Base-by-base conservation (phyloP, 352 stramenopile genomes). In the Thraustotheca clavata region DNA sequence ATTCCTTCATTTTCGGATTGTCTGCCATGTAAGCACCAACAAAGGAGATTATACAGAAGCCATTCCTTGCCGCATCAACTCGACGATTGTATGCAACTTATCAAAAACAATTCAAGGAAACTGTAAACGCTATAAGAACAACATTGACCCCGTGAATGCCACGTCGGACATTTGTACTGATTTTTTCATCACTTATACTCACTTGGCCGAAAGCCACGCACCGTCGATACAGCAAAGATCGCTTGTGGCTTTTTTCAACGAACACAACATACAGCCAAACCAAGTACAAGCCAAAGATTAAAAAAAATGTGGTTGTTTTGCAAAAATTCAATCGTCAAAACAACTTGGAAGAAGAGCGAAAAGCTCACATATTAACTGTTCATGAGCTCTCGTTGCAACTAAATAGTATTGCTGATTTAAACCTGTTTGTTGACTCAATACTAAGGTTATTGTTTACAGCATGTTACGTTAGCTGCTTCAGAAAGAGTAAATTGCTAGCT, bases 251-350 rank as follows among this genome's bases (percentile, higher is more conserved):
- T n/a, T n/a, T n/a, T n/a, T n/a, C n/a, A n/a, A n/a, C n/a, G n/a
- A n/a, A n/a, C n/a, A n/a, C n/a, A n/a, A n/a, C n/a, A n/a, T n/a
- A n/a, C n/a, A n/a, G n/a, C n/a, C n/a, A n/a, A n/a, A n/a, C n/a
- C n/a, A n/a, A n/a, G n/a, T n/a, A n/a, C n/a, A n/a, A n/a, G n/a
- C n/a, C n/a, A n/a, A n/a, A n/a, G n/a, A n/a, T n/a, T n/a, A n/a
- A n/a, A n/a, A n/a, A n/a, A n/a, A n/a, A n/a, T n/a, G 47, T 54
- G 22, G n/a, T 54, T 29, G 11, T 22, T 11, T n/a, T 54, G 11
- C 47, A 54, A n/a, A 54, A 29, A 27, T 54, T 43, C 39, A 18
- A n/a, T n/a, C 47, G 47, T 29, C 47, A 54, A 54, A 54, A 54
- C 47, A 54, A 54, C n/a, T 54, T 54, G 20, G 47, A 54, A 18